Evolutionary conservation across 805 yeast species (phyloP).

Genomic region (Kazachstania taianensis): DNA sequence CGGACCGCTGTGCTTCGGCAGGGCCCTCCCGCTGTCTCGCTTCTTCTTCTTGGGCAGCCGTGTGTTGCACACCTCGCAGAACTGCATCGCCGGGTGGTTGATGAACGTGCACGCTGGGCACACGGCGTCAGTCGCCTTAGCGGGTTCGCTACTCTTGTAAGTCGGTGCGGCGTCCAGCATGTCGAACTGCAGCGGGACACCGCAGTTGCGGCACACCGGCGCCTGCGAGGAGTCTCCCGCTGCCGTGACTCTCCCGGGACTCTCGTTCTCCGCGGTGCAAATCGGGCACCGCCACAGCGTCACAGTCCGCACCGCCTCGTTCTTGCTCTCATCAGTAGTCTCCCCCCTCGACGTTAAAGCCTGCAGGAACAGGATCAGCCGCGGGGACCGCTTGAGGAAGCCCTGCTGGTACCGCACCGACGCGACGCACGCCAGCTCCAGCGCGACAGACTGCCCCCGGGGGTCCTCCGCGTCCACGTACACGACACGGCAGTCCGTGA

Average conservation of each 20-base stretch:
- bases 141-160: not conserved
- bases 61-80: constrained; percentile 85
- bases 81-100: constrained; percentile 67
- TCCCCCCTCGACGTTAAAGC: constrained; percentile 2
- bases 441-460: constrained; percentile 34
- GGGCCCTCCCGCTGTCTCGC: not conserved
- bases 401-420: constrained; percentile 37
- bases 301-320: not conserved
- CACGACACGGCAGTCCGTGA: constrained; percentile 64
- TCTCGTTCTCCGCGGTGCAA: constrained; percentile 32
- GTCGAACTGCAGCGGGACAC: constrained; percentile 36
- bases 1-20: not conserved
- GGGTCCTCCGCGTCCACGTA: constrained; percentile 51
- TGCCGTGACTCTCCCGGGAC: constrained; percentile 4
- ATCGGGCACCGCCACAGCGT: constrained; percentile 76
- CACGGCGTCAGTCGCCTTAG: not conserved
- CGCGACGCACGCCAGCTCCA: constrained; percentile 36
- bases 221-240: constrained; percentile 9
- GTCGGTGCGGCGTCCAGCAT: constrained; percentile 8
- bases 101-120: constrained; percentile 65
- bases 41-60: constrained; percentile 27
- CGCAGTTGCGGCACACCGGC: constrained; percentile 53
- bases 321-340: not conserved
- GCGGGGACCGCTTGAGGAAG: constrained; percentile 71
- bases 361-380: constrained; percentile 41